These are phyloP conservation scores for Phytomonas serpens DNA, from an alignment of 208 protist species.

Conservation along the genomic window DNA sequence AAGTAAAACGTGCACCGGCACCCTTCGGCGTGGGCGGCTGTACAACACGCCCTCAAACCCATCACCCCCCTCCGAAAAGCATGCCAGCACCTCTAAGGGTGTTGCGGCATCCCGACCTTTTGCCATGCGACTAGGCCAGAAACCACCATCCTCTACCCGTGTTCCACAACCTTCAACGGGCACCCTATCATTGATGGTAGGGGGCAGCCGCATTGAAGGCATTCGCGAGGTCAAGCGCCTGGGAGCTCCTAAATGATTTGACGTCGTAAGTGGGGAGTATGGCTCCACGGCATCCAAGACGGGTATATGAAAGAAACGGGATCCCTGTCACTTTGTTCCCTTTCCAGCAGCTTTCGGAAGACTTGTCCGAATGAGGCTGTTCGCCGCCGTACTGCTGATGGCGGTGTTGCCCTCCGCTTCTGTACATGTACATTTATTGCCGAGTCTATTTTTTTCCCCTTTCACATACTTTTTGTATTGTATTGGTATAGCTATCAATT, in stretches of 20 bases:
- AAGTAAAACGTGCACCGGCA: slow-evolving; percentile 26
- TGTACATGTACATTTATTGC: slow-evolving; percentile 10
- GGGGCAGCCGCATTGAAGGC: neutral
- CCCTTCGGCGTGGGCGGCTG: slow-evolving; percentile 30
- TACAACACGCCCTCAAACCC: slow-evolving; percentile 5
- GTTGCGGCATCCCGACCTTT: neutral
- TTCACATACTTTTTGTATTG: slow-evolving; percentile 4
- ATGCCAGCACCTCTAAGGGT: neutral
- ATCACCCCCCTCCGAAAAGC: neutral
- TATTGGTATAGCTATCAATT: slow-evolving; percentile 1
- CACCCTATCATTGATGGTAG: neutral
- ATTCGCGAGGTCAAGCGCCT: neutral
- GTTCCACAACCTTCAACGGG: neutral
- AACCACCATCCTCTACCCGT: neutral
- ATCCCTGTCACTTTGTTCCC: neutral
- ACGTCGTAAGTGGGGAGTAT: neutral
- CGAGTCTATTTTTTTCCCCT: neutral
- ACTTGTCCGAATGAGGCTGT: neutral
- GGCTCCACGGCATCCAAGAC: neutral
- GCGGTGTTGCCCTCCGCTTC: neutral
- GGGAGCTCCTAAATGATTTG: neutral
- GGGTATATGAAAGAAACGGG: too few species aligned
- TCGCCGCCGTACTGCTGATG: neutral
- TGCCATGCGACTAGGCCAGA: neutral
- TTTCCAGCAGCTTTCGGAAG: neutral